Evolutionary conservation across 1,284 basidiomycete genomes (phyloP).

Genomic region (Athelia psychrophila): DNA sequence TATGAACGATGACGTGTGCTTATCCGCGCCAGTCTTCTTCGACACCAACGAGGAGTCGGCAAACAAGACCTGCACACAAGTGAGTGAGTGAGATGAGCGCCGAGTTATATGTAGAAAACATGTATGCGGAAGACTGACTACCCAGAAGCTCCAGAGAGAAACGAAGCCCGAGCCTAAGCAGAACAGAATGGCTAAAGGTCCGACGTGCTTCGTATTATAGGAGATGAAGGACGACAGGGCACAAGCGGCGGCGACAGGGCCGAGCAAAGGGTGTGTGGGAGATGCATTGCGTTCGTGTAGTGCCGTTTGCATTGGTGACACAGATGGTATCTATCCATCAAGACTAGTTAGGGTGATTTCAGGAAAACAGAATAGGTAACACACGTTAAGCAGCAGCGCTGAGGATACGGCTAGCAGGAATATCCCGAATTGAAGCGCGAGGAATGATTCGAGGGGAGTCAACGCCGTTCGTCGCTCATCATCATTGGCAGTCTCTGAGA

Average conservation of each 20-base stretch:
- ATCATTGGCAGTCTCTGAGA: slow-evolving; percentile 39
- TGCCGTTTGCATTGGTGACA: slow-evolving; percentile 23
- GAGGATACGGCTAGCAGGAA: slow-evolving; percentile 50
- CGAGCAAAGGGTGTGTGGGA: slow-evolving; percentile 57
- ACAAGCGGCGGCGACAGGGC: slow-evolving; percentile 50
- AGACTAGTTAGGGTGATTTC: not conserved
- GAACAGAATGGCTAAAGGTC: slow-evolving; percentile 51
- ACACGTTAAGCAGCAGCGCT: slow-evolving; percentile 59
- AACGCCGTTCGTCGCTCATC: slow-evolving; percentile 40
- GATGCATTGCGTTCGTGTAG: slow-evolving; percentile 11
- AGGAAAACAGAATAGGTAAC: slow-evolving; percentile 11
- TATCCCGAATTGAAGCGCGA: slow-evolving; percentile 61
- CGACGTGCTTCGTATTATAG: slow-evolving; percentile 59
- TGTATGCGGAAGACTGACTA: slow-evolving; percentile 48
- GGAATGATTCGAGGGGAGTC: slow-evolving; percentile 65
- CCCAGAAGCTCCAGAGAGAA: slow-evolving; percentile 69
- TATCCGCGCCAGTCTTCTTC: slow-evolving; percentile 75
- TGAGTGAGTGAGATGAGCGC: not conserved
- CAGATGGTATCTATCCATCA: slow-evolving; percentile 38
- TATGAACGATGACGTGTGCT: slow-evolving; percentile 73
- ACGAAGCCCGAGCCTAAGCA: slow-evolving; percentile 48
- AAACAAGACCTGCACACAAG: slow-evolving; percentile 54
- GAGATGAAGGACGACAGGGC: slow-evolving; percentile 58
- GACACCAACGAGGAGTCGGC: slow-evolving; percentile 53
- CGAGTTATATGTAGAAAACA: slow-evolving; percentile 4